These are phyloP conservation scores for Penicillium sp. DNA, from an alignment of 2,329 filamentous ascomycete species.

Conservation along the genomic window DNA sequence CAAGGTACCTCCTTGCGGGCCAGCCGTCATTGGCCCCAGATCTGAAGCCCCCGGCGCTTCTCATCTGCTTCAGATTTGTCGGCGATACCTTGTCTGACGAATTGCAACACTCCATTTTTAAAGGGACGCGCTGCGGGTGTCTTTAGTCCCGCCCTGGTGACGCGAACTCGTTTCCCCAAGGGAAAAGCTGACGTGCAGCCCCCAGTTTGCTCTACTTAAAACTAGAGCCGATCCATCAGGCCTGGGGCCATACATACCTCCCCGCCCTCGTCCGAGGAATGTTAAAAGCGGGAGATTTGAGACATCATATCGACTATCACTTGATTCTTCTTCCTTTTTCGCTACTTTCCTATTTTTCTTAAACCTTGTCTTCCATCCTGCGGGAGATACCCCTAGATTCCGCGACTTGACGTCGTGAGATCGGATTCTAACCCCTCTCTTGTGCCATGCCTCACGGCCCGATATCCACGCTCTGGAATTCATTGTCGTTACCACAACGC, in stretches of 20 bases:
- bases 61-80: conserved; percentile 22
- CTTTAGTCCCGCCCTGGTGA: conserved; percentile 13
- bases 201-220: not conserved
- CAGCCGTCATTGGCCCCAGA: conserved; percentile 20
- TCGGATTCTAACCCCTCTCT: conserved; percentile 21
- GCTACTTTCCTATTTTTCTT: not conserved
- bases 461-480: conserved; percentile 12
- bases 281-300: conserved; percentile 18
- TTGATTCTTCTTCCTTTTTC: not conserved
- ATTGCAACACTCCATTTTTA: conserved; percentile 15
- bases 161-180: conserved; percentile 10
- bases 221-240: not conserved
- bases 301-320: conserved; percentile 18
- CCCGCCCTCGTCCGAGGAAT: conserved; percentile 7
- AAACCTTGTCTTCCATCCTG: conserved; percentile 1
- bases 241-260: conserved; percentile 10
- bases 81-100: conserved; percentile 16
- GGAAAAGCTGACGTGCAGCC: conserved; percentile 13
- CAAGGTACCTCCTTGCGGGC: conserved; percentile 18
- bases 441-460: conserved; percentile 21
- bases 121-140: conserved; percentile 10
- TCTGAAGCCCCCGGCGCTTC: conserved; percentile 30
- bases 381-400: conserved; percentile 22
- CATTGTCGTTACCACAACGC: conserved; percentile 3
- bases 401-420: conserved; percentile 15